Evolutionary conservation across 208 protist species (phyloP), one percentile per base, ranked within the genome.

Genomic region (Crithidia acanthocephali): DNA sequence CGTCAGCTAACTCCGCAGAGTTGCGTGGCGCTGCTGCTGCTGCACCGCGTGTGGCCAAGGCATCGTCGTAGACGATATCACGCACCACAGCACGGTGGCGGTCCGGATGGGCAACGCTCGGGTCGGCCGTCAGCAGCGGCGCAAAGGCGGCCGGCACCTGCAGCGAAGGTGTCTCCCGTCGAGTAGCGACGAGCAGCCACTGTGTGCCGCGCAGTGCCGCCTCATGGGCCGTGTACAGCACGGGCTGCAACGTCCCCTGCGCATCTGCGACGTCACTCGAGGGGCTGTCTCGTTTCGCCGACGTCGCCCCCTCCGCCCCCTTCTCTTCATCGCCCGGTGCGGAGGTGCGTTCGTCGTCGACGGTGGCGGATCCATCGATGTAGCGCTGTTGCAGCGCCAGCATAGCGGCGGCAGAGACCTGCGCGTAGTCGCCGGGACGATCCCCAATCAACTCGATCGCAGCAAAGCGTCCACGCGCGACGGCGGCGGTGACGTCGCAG

Each of bases 391-490:
- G 65, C 59, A 78, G 74, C 16, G 50, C 65, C 35, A 85, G 33
- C 80, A 93, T 88, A 13, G 79, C 80, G n/a, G 68, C 78, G 30
- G 86, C 81, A 0, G 76, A 32, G 22, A 83, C 68, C 27, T 87
- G 84, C 23, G 79, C 42, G 72, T 92, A 89, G 47, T 93, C 85
- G 20, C 91, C 91, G 0, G 83, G 75, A 32, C 86, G 86, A 56
- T 96, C 91, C 3, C 91, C 91, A 47, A 96, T 74, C 16, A 96
- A 72, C 72, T 94, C 88, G 61, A 96, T 90, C 28, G 83, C 74
- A 3, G 85, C 64, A 16, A 94, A 74, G 6, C 81, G 79, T 1
- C 84, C 91, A 20, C 86, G 83, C 58, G 83, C 68, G 15, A 94
- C 80, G 33, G 84, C 80, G 0, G 82, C 69, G 13, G 87, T 33